phyloP scores from a whole-genome alignment of 352 stramenopile genomes.

The Phytopythium helicoides region DNA sequence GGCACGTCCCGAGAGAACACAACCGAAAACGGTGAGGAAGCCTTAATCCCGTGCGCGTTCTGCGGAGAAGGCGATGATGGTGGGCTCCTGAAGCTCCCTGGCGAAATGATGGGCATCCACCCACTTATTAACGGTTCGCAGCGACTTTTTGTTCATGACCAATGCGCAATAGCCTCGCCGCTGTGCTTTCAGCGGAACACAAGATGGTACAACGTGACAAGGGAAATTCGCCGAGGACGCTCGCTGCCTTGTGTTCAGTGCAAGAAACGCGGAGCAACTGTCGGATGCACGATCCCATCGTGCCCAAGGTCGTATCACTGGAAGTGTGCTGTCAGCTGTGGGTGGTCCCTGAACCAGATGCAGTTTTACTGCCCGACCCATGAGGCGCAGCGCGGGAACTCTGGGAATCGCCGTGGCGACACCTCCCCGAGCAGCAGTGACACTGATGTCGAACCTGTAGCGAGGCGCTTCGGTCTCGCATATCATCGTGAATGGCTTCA shows the following conservation, averaged over 20 bases:
- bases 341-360: conserved; percentile 74
- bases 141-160: conserved; percentile 83
- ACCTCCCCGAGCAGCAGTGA: conserved; percentile 3
- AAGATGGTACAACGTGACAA: conserved; percentile 83
- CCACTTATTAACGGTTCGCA: conserved; percentile 66
- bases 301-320: conserved; percentile 81
- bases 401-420: background rate
- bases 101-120: conserved; percentile 68
- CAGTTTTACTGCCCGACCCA: conserved; percentile 82
- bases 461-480: conserved; percentile 60
- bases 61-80: conserved; percentile 68
- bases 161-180: conserved; percentile 82
- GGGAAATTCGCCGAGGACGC: conserved; percentile 76
- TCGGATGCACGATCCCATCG: conserved; percentile 64
- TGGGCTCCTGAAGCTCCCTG: conserved; percentile 72
- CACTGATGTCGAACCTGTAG: conserved; percentile 30
- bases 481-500: conserved; percentile 85
- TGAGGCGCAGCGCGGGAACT: conserved; percentile 3
- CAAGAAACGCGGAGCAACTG: conserved; percentile 69
- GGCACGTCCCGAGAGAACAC: conserved; percentile 16
- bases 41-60: conserved; percentile 77
- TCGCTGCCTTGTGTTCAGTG: conserved; percentile 65
- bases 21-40: conserved; percentile 28
- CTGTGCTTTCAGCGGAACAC: conserved; percentile 77
- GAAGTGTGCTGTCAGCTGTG: conserved; percentile 72